phyloP scores from a whole-genome alignment of 164 flowering plant species.

The Chimonanthus praecox region DNA sequence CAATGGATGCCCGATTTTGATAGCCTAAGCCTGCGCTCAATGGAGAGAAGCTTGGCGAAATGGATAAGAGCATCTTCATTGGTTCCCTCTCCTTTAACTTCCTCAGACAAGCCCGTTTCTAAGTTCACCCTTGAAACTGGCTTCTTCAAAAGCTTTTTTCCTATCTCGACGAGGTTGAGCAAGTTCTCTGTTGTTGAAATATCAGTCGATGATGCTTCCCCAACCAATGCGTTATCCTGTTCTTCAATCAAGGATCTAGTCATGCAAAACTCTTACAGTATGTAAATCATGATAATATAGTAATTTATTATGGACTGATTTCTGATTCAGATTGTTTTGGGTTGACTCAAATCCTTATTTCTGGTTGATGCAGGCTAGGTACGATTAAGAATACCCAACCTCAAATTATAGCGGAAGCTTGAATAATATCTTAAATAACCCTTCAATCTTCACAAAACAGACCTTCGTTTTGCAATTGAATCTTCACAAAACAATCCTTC shows the following conservation, averaged over 20 bases:
- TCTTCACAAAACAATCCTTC: too few species aligned
- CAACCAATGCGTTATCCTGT: slow-evolving; percentile 43
- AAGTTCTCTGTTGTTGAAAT: slow-evolving; percentile 36
- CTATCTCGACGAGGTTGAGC: slow-evolving; percentile 29
- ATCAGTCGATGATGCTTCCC: slow-evolving; percentile 35
- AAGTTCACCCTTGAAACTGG: slow-evolving; percentile 42
- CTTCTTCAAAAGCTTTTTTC: slow-evolving; percentile 31
- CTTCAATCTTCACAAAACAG: too few species aligned
- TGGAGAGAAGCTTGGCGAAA: slow-evolving; percentile 39
- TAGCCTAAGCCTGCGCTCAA: slow-evolving; percentile 19
- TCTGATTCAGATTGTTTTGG: too few species aligned
- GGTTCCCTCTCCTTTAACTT: slow-evolving; percentile 30
- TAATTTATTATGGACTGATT: too few species aligned
- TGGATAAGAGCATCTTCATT: slow-evolving; percentile 43
- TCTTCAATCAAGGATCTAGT: neutral
- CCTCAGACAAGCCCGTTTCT: slow-evolving; percentile 35
- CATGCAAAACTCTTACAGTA: neutral
- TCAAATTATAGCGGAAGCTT: too few species aligned
- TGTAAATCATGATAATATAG: too few species aligned
- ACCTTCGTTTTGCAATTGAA: too few species aligned
- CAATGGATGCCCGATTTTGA: neutral
- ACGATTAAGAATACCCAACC: too few species aligned
- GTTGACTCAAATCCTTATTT: too few species aligned
- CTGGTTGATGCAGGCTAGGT: too few species aligned
- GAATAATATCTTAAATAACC: too few species aligned